These are phyloP conservation scores for Botrytis squamosa DNA, from an alignment of 2,329 filamentous ascomycete species.

Conservation along the genomic window DNA sequence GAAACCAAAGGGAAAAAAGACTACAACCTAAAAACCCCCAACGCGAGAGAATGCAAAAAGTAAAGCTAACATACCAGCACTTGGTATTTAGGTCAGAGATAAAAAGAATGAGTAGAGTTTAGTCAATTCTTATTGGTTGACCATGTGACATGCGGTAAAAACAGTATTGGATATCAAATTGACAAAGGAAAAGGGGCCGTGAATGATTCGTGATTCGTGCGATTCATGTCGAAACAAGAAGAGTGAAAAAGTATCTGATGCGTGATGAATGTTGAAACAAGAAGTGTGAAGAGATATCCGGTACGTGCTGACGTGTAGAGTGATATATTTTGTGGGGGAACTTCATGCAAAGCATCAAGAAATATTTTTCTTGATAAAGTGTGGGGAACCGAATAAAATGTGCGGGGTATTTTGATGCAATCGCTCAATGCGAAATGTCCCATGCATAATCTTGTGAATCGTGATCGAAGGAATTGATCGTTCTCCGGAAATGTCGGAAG, in stretches of 20 bases:
- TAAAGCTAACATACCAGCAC: slow-evolving; percentile 13
- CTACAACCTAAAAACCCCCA: not conserved
- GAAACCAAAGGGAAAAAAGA: not conserved
- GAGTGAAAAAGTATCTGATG: not conserved
- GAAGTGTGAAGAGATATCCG: not conserved
- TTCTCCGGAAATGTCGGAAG: not conserved
- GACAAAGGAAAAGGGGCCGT: slow-evolving; percentile 14
- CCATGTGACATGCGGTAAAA: not conserved
- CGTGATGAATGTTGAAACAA: not conserved
- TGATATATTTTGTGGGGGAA: slow-evolving; percentile 3
- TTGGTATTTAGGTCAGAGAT: not conserved
- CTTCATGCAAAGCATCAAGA: not conserved
- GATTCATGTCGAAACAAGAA: not conserved
- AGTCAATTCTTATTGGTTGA: slow-evolving; percentile 10
- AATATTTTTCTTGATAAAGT: not conserved
- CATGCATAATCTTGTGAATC: not conserved
- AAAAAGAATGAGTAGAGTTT: not conserved
- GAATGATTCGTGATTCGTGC: slow-evolving; percentile 4
- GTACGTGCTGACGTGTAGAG: not conserved
- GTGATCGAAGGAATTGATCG: not conserved
- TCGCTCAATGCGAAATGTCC: not conserved
- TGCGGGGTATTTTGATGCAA: slow-evolving; percentile 1
- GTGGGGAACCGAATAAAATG: not conserved
- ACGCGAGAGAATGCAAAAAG: not conserved
- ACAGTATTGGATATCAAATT: not conserved